Base-by-base conservation (phyloP, 768 basidiomycete species). In the Mycena epipterygia region DNA sequence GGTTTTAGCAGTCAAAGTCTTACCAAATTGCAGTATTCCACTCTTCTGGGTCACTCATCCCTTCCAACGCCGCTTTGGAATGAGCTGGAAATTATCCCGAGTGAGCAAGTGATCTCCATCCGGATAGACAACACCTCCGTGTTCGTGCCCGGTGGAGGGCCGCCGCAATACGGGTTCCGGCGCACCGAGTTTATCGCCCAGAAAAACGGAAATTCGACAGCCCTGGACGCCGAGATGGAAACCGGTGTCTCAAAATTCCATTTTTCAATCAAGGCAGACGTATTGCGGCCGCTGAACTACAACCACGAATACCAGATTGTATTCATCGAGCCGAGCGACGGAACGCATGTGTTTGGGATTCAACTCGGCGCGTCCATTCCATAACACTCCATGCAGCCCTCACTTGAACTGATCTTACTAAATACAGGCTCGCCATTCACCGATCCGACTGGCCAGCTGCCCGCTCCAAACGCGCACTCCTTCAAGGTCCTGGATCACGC, bases 231-330 rank as follows among this genome's bases (percentile, higher is more conserved):
- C 2, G 71, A 80, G 23, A 81, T 87, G 70, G 86, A 89, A 70
- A 78, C 75, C 9, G 85, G 84, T 35, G 81, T 80, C 12, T 85
- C 84, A 1, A 83, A 81, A 32, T 89, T 88, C 78, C 86, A 89
- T 70, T 86, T 88, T 58, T 87, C 86, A 13, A 81, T 90, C 66
- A 79, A 79, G 55, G 65, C 76, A 49, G 84, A 89, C 69, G 71
- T 81, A 19, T 52, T 52, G n/a, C 76, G 74, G 27, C 86, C 86
- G 16, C 76, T 91, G 73, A 89, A 90, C 74, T 84, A 83, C 71
- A 82, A 71, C 12, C 89, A 91, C 65, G 90, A 91, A 73, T 90
- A 91, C 73, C 90, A 91, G 73, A 81, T 88, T 57, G 87, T 91
- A 17, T 90, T 87, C 76, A 89, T 91, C 65, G 90, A 91, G 78